A percentile compares a stretch with the other conserved stretches of the same genome.
phyloP scores from a whole-genome alignment of 371 early-diverging fungal species.

The Funneliformis caledonium region DNA sequence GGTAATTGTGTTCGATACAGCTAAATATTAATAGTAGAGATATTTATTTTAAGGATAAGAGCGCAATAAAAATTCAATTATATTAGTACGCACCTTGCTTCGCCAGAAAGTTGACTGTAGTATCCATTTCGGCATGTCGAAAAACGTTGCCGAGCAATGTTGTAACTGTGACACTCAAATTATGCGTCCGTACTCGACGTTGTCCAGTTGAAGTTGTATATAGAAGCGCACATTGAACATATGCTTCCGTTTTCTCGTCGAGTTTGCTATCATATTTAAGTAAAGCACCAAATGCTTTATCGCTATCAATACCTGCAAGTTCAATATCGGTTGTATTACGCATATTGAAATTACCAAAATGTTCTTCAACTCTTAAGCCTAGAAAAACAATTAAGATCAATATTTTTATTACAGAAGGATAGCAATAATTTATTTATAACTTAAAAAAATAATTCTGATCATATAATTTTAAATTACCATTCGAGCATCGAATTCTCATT shows the following conservation, averaged over 20 bases:
- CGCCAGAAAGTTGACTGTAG: constrained; percentile 81
- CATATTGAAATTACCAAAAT: constrained; percentile 94
- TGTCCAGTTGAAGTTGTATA: constrained; percentile 90
- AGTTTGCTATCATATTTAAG: constrained; percentile 90
- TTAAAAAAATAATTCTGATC: not conserved
- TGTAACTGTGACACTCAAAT: constrained; percentile 81
- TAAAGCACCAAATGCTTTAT: constrained; percentile 80
- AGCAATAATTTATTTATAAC: too few species aligned
- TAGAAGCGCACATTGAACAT: constrained; percentile 89
- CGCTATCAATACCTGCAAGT: constrained; percentile 84
- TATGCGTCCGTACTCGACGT: constrained; percentile 93
- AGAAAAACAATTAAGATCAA: not conserved
- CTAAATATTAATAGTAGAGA: constrained; percentile 45
- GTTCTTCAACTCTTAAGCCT: constrained; percentile 81
- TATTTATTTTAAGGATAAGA: not conserved
- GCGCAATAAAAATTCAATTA: not conserved
- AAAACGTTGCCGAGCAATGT: constrained; percentile 80
- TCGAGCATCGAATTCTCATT: constrained; percentile 88
- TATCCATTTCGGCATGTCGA: constrained; percentile 90
- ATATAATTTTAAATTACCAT: constrained; percentile 55
- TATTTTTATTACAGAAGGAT: not conserved
- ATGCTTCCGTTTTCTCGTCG: constrained; percentile 78
- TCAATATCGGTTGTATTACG: constrained; percentile 91
- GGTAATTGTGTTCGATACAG: constrained; percentile 68
- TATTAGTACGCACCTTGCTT: constrained; percentile 63